Evolutionary conservation across 306 rosid genomes (phyloP).

Genomic region (Hippophae tibetana): DNA sequence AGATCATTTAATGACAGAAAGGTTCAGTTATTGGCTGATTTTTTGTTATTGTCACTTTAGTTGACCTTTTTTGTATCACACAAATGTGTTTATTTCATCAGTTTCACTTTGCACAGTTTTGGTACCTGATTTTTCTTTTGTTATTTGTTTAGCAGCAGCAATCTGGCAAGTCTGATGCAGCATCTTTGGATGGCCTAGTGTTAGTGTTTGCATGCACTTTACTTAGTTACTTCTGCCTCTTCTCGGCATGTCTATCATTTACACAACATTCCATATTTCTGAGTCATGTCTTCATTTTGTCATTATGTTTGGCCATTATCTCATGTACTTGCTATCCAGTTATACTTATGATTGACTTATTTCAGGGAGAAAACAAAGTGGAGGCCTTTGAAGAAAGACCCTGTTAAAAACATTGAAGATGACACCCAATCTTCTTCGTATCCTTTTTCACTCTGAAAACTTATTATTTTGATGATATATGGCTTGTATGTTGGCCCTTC

Average conservation of each 20-base stretch:
- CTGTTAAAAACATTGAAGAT: constrained; percentile 38
- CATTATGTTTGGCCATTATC: not conserved
- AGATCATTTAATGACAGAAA: constrained; percentile 36
- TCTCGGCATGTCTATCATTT: not conserved
- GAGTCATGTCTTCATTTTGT: not conserved
- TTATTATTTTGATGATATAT: constrained; percentile 10
- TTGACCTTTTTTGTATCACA: constrained; percentile 12
- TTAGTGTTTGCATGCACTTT: constrained; percentile 32
- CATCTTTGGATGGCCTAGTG: constrained; percentile 42
- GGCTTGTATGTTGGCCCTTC: constrained; percentile 12
- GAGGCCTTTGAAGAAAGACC: constrained; percentile 35
- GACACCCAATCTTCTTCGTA: constrained; percentile 61
- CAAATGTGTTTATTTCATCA: not conserved
- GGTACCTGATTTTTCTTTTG: constrained; percentile 27
- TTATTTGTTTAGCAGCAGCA: constrained; percentile 38
- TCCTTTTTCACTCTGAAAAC: constrained; percentile 38
- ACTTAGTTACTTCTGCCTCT: not conserved
- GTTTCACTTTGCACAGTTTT: constrained; percentile 6
- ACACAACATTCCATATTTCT: not conserved
- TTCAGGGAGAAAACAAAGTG: constrained; percentile 57
- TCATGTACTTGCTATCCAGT: constrained; percentile 1
- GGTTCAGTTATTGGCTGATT: constrained; percentile 44
- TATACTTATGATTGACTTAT: constrained; percentile 20
- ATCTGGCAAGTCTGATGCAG: constrained; percentile 56
- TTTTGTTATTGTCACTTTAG: constrained; percentile 11